Evolutionary conservation across 768 basidiomycete genomes (phyloP).

Genomic region (Sporobolomyces pararoseus): DNA sequence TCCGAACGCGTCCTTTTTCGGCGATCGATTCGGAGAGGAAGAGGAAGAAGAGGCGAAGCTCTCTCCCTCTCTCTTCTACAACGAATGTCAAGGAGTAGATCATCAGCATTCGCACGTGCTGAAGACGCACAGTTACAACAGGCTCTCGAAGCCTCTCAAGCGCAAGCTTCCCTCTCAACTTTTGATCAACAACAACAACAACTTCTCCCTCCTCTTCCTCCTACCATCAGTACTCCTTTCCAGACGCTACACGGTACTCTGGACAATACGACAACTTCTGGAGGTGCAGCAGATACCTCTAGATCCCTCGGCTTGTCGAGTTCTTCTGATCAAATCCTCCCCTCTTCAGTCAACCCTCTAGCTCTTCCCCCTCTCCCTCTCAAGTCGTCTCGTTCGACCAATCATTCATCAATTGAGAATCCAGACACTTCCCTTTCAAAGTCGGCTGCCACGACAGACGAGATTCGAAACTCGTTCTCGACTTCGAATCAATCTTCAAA

Average conservation of each 20-base stretch:
- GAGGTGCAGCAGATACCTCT: background rate
- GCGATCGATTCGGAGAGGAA: too few species aligned
- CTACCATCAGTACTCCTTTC: background rate
- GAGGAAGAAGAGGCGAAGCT: background rate
- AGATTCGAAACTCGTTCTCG: slow-evolving; percentile 14
- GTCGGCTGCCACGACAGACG: background rate
- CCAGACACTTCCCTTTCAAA: background rate
- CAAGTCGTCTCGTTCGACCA: background rate
- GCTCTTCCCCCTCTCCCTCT: background rate
- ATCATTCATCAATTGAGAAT: background rate
- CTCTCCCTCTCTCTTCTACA: background rate
- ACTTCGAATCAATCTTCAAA: background rate
- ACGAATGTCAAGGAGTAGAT: background rate
- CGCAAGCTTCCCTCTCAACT: too few species aligned
- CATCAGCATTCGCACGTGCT: background rate
- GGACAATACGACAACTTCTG: background rate
- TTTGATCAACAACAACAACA: background rate
- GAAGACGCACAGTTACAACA: background rate
- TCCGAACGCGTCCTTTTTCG: background rate
- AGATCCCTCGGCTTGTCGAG: background rate
- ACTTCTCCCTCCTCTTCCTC: background rate
- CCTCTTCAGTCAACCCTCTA: background rate
- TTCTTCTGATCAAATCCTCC: background rate
- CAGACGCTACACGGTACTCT: slow-evolving; percentile 15
- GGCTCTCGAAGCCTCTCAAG: background rate